Percentiles rank a stretch among this genome's conserved stretches.
These are phyloP conservation scores for Ustilago shanxiensis DNA, from an alignment of 1,284 basidiomycete species.

Conservation along the genomic window DNA sequence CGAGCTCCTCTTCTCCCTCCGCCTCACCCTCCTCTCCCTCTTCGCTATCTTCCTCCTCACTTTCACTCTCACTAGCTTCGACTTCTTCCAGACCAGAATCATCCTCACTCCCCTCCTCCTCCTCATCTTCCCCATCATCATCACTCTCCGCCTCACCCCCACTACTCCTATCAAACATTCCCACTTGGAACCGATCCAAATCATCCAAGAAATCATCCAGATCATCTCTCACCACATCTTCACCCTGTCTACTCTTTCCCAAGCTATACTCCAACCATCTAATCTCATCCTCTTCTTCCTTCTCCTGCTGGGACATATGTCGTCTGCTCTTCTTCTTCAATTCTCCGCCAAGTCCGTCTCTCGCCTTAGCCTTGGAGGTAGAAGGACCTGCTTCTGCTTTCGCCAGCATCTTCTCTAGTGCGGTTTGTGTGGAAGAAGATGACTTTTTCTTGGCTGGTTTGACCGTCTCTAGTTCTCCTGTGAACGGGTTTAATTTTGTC, in stretches of 20 bases:
- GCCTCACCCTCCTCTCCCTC: constrained; percentile 4
- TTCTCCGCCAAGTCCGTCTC: constrained; percentile 11
- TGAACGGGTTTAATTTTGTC: constrained; percentile 44
- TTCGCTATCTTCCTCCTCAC: constrained; percentile 3
- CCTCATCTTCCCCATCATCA: constrained; percentile 4
- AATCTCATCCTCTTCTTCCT: constrained; percentile 69
- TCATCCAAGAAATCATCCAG: constrained; percentile 62
- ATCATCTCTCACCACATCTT: constrained; percentile 53
- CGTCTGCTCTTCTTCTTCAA: constrained; percentile 37
- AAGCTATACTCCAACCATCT: constrained; percentile 67
- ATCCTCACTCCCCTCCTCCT: constrained; percentile 26
- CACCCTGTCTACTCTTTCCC: constrained; percentile 31
- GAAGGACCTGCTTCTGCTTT: constrained; percentile 34
- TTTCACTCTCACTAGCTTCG: constrained; percentile 10
- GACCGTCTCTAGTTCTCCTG: constrained; percentile 38
- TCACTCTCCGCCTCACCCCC: constrained; percentile 3
- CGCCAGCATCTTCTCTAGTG: constrained; percentile 48
- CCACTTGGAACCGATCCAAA: constrained; percentile 58
- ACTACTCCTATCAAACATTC: constrained; percentile 44
- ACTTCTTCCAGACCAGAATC: constrained; percentile 30
- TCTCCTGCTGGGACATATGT: constrained; percentile 57
- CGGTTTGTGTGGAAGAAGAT: constrained; percentile 30
- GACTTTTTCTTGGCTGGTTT: constrained; percentile 6
- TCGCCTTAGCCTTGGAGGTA: constrained; percentile 18
- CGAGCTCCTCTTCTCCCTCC: constrained; percentile 20